These are phyloP conservation scores for Ascochyta viciae-villosae DNA, from an alignment of 2,329 filamentous ascomycete species.

Conservation along the genomic window DNA sequence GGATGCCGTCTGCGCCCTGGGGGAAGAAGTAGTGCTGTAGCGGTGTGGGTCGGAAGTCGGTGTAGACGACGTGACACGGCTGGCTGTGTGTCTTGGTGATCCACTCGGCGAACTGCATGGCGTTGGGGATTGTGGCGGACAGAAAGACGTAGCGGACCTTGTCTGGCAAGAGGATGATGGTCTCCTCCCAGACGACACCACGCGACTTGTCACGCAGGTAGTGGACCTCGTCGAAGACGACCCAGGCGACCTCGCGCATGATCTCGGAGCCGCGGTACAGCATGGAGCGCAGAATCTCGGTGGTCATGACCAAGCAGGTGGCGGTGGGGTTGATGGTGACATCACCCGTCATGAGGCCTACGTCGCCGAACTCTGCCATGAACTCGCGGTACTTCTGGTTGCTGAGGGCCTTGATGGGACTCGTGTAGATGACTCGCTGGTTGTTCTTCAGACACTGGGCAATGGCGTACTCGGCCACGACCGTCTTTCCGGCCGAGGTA, in stretches of 20 bases:
- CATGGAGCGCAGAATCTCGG: slow-evolving; percentile 98
- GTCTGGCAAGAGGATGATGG: slow-evolving; percentile 95
- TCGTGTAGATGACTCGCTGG: slow-evolving; percentile 98
- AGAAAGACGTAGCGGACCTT: slow-evolving; percentile 99
- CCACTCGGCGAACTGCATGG: slow-evolving; percentile 99
- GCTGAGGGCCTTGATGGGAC: slow-evolving; percentile 97
- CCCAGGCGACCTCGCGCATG: slow-evolving; percentile 99
- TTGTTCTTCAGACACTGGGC: slow-evolving; percentile 97
- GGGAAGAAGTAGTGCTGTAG: slow-evolving; percentile 99
- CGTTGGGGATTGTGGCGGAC: slow-evolving; percentile 97
- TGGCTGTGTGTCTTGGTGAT: slow-evolving; percentile 98
- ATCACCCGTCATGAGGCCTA: slow-evolving; percentile 98
- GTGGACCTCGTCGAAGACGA: slow-evolving; percentile 97
- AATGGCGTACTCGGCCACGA: slow-evolving; percentile 97
- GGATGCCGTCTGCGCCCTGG: slow-evolving; percentile 87
- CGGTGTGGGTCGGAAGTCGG: slow-evolving; percentile 95
- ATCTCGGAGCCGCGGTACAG: slow-evolving; percentile 97
- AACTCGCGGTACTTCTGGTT: slow-evolving; percentile 99
- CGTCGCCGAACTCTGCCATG: slow-evolving; percentile 91
- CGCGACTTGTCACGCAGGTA: slow-evolving; percentile 94
- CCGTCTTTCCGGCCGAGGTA: slow-evolving; percentile 96
- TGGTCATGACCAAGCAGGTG: slow-evolving; percentile 98
- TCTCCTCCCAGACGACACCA: slow-evolving; percentile 99
- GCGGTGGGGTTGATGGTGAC: slow-evolving; percentile 99
- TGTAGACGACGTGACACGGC: slow-evolving; percentile 98